Evolutionary conservation across 306 rosid species (phyloP).

Genomic region (Pterocarpus santalinus): DNA sequence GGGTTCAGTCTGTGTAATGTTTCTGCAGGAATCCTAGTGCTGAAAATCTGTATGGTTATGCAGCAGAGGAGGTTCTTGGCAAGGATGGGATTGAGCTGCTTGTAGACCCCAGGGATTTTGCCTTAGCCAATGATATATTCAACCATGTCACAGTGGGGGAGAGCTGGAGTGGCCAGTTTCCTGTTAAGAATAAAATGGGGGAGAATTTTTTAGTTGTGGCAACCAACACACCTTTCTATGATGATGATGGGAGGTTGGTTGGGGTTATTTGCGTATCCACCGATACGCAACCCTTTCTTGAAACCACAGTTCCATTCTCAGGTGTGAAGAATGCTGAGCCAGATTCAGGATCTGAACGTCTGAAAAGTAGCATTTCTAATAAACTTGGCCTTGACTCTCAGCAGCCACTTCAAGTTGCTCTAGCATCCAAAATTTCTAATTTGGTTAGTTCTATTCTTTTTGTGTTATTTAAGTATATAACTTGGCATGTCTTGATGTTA

Average conservation of each 20-base stretch:
- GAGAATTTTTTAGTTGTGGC: constrained; percentile 64
- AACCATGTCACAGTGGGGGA: constrained; percentile 73
- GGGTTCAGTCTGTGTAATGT: constrained; percentile 41
- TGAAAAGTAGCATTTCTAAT: constrained; percentile 55
- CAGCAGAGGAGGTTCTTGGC: constrained; percentile 86
- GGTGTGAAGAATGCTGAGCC: constrained; percentile 49
- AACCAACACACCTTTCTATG: constrained; percentile 85
- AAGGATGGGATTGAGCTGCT: constrained; percentile 69
- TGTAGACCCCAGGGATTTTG: constrained; percentile 66
- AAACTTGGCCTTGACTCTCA: constrained; percentile 93
- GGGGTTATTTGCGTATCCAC: constrained; percentile 83
- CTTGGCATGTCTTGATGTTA: constrained; percentile 58
- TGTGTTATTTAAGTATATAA: constrained; percentile 50
- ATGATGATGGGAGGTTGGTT: constrained; percentile 74
- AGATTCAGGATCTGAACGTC: constrained; percentile 51
- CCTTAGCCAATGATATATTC: constrained; percentile 61
- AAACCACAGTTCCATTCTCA: constrained; percentile 53
- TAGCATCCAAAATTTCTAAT: constrained; percentile 84
- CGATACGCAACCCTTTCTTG: constrained; percentile 74
- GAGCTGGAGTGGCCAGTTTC: constrained; percentile 92
- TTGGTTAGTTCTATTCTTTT: constrained; percentile 76
- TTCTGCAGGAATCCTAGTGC: constrained; percentile 91
- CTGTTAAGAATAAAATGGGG: constrained; percentile 80
- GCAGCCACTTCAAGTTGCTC: constrained; percentile 82
- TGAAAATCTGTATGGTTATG: constrained; percentile 78